Evolutionary conservation across 2,329 filamentous ascomycete genomes (phyloP).

Genomic region (Podosphaera xanthii): DNA sequence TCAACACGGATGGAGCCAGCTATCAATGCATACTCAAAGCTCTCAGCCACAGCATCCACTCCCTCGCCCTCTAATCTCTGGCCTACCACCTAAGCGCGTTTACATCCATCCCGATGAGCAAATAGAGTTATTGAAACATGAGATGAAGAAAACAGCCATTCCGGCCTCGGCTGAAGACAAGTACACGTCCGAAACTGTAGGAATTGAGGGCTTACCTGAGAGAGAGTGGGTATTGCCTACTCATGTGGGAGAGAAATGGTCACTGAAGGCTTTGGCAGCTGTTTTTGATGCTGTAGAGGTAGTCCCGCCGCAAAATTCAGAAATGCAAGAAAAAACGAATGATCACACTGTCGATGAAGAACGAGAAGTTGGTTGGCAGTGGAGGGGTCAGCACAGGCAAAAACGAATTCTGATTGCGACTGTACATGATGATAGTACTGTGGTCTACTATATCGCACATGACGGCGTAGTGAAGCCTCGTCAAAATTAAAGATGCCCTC

Average conservation of each 20-base stretch:
- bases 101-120: conserved; percentile 72
- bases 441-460: conserved; percentile 68
- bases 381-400: conserved; percentile 23
- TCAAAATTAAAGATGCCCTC: conserved; percentile 36
- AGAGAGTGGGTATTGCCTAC: conserved; percentile 58
- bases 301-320: not conserved
- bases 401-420: conserved; percentile 57
- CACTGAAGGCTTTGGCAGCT: conserved; percentile 37
- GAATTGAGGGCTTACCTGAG: conserved; percentile 21
- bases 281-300: conserved; percentile 17
- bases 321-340: conserved; percentile 7
- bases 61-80: conserved; percentile 42
- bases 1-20: conserved; percentile 51
- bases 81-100: conserved; percentile 47
- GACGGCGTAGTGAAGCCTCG: conserved; percentile 72
- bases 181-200: conserved; percentile 18
- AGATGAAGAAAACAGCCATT: conserved; percentile 21
- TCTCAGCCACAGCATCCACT: conserved; percentile 20
- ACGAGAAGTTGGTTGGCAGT: conserved; percentile 18
- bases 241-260: conserved; percentile 52
- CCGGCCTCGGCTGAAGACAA: conserved; percentile 17
- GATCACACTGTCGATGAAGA: conserved; percentile 6
- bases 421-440: conserved; percentile 57
- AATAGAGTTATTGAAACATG: conserved; percentile 42
- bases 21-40: conserved; percentile 29